Evolutionary conservation across 805 yeast species (phyloP).

Genomic region (Blastobotrys parvus): DNA sequence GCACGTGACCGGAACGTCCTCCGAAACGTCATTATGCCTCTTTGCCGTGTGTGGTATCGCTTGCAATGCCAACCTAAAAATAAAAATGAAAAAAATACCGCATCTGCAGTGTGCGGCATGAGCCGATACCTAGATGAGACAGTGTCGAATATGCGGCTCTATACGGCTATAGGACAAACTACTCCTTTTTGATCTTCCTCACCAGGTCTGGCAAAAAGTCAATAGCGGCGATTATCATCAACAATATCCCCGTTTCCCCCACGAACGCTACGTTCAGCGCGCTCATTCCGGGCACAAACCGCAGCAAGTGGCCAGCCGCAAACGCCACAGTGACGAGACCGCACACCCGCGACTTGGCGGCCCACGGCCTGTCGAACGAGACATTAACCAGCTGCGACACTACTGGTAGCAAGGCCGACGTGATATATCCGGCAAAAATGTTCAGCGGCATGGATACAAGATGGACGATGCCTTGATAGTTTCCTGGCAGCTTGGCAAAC

Average conservation of each 20-base stretch:
- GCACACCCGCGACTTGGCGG: background rate
- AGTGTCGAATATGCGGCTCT: too few species aligned
- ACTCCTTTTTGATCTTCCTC: background rate
- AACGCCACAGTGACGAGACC: background rate
- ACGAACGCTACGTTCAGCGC: background rate
- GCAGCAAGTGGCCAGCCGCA: background rate
- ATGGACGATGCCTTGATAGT: background rate
- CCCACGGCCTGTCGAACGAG: background rate
- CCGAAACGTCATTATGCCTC: too few species aligned
- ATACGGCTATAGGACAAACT: background rate
- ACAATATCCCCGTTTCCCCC: background rate
- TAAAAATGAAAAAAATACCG: too few species aligned
- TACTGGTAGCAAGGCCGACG: background rate
- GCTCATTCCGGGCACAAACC: too few species aligned
- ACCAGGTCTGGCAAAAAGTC: background rate
- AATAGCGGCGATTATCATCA: background rate
- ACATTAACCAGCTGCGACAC: background rate
- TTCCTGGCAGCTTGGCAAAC: background rate
- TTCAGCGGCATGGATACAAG: background rate
- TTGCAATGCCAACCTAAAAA: too few species aligned
- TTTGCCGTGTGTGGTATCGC: too few species aligned
- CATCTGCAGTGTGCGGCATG: too few species aligned
- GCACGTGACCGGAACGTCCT: too few species aligned
- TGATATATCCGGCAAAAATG: background rate
- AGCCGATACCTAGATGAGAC: too few species aligned